A percentile compares a stretch with the other conserved stretches of the same genome.
Evolutionary conservation across 2,329 filamentous ascomycete species (phyloP).

Genomic region (Microdochium trichocladiopsis): DNA sequence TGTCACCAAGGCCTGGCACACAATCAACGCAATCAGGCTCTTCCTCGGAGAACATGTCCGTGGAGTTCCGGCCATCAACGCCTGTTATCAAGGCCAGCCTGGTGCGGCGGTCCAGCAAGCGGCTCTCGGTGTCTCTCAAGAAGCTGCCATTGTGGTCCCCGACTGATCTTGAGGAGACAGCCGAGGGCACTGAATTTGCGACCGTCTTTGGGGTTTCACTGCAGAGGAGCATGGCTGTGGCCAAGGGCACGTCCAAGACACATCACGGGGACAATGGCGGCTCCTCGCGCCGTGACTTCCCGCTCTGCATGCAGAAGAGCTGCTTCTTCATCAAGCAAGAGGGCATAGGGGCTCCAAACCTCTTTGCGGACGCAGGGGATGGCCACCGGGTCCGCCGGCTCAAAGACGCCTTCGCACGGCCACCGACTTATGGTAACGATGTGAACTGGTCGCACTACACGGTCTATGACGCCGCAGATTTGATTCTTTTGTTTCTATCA

Average conservation of each 20-base stretch:
- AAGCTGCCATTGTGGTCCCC: slow-evolving; percentile 21
- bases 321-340: slow-evolving; percentile 26
- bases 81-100: slow-evolving; percentile 19
- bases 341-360: slow-evolving; percentile 23
- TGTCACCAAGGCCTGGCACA: slow-evolving; percentile 8
- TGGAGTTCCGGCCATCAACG: slow-evolving; percentile 12
- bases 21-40: slow-evolving; percentile 13
- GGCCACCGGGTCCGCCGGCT: slow-evolving; percentile 24
- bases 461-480: slow-evolving; percentile 32
- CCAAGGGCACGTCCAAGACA: slow-evolving; percentile 28
- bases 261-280: slow-evolving; percentile 26
- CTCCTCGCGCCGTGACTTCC: slow-evolving; percentile 30
- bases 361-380: slow-evolving; percentile 29
- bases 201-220: slow-evolving; percentile 32
- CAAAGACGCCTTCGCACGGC: slow-evolving; percentile 26
- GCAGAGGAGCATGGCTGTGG: slow-evolving; percentile 29
- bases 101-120: slow-evolving; percentile 17
- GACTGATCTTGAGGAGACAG: slow-evolving; percentile 13
- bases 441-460: slow-evolving; percentile 27
- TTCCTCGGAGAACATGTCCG: neutral
- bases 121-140: slow-evolving; percentile 23
- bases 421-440: slow-evolving; percentile 28
- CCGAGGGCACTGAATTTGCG: slow-evolving; percentile 15
- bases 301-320: slow-evolving; percentile 32
- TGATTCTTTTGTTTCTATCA: slow-evolving; percentile 30